Conservation (phyloP, 164 flowering plant species). For the Litsea cubeba region DNA sequence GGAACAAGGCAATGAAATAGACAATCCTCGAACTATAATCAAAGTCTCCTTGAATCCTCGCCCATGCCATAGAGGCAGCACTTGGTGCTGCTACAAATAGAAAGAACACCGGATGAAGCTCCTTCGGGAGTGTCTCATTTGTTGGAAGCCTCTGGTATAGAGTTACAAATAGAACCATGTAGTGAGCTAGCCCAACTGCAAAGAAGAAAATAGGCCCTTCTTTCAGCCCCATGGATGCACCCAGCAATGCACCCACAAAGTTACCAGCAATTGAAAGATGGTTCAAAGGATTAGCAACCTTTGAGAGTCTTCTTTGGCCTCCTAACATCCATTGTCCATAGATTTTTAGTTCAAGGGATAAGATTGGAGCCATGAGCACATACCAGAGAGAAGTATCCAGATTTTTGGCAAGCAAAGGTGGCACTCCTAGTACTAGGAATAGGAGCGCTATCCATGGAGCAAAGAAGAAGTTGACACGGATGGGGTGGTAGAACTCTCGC, state of each 20-base stretch:
- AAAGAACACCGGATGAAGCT: constrained; percentile 81
- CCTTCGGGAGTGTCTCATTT: constrained; percentile 64
- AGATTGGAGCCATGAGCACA: constrained; percentile 65
- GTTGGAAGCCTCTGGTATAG: constrained; percentile 86
- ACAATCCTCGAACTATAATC: constrained; percentile 52
- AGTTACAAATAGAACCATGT: constrained; percentile 78
- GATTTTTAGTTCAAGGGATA: constrained; percentile 71
- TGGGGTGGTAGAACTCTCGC: constrained; percentile 78
- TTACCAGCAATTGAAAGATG: constrained; percentile 84
- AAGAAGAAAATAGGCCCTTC: constrained; percentile 88
- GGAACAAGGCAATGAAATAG: constrained; percentile 77
- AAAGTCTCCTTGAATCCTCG: constrained; percentile 56
- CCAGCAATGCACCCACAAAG: constrained; percentile 80
- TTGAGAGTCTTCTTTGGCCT: constrained; percentile 71
- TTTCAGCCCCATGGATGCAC: constrained; percentile 78
- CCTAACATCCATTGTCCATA: constrained; percentile 99
- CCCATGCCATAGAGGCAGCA: constrained; percentile 83
- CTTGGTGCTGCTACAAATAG: constrained; percentile 84
- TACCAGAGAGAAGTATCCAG: constrained; percentile 60
- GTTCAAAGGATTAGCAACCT: constrained; percentile 83
- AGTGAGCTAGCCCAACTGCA: constrained; percentile 84
- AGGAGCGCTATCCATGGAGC: constrained; percentile 77
- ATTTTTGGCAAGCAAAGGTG: constrained; percentile 34
- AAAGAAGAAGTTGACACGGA: constrained; percentile 90
- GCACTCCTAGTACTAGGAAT: constrained; percentile 59